Percentiles rank a stretch among this genome's conserved stretches.
Conservation (phyloP, 2,329 filamentous ascomycete species). For the Trichoderma pleuroti region DNA sequence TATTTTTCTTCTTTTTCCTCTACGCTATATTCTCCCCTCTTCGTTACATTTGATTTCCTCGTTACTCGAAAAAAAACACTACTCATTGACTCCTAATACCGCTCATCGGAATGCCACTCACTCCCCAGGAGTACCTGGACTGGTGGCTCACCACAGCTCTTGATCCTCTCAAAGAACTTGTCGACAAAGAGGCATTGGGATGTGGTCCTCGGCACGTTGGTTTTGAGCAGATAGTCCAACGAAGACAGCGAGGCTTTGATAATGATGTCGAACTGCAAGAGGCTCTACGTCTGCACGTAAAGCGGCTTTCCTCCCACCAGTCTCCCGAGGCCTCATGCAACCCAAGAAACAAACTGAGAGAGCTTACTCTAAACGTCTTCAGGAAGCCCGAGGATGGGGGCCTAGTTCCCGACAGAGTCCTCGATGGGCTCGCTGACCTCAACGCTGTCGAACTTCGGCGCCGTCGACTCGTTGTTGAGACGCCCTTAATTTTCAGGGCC, state of each 20-base stretch:
- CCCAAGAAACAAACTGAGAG: conserved; percentile 29
- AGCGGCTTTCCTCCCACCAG: conserved; percentile 20
- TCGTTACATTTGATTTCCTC: not conserved
- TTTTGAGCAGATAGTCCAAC: conserved; percentile 32
- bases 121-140: conserved; percentile 31
- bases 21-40: not conserved
- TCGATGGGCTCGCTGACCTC: conserved; percentile 33
- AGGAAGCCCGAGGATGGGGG: conserved; percentile 27
- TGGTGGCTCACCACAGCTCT: conserved; percentile 34
- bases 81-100: not conserved
- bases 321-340: conserved; percentile 26
- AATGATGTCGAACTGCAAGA: conserved; percentile 24
- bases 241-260: conserved; percentile 33
- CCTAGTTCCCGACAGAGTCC: conserved; percentile 25
- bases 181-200: conserved; percentile 23
- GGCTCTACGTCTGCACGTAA: conserved; percentile 24
- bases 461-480: conserved; percentile 27
- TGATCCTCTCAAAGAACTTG: conserved; percentile 27
- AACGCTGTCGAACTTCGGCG: conserved; percentile 35
- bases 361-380: conserved; percentile 29
- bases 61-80: not conserved
- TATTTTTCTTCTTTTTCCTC: not conserved
- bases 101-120: conserved; percentile 30
- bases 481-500: conserved; percentile 22
- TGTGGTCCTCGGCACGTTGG: conserved; percentile 30